Base-by-base conservation (phyloP, 441 rosid species). In the Pelargonium australe region DNA sequence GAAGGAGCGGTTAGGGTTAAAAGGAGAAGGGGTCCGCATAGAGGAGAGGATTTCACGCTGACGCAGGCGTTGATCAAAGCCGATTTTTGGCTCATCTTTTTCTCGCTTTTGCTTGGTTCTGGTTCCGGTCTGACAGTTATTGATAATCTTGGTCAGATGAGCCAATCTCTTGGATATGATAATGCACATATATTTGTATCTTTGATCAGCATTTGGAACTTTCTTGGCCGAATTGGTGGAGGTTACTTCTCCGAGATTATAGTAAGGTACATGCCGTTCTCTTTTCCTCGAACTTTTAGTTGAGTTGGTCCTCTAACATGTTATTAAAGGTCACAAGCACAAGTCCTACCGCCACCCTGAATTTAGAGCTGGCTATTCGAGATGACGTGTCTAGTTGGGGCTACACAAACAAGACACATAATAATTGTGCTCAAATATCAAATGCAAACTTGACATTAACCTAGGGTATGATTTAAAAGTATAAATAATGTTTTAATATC, bases 161-260 rank as follows among this genome's bases (percentile, higher is more conserved):
- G 96, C 78, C 92, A 90, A 72, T 95, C 99, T 72, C 83, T 92
- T 13, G 96, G 97, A 12, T 89, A 89, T 65, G 77, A 89, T 74
- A 89, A 90, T 74, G 70, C 95, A 20, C 96, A 90, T 70, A 89
- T 92, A 58, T 89, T 87, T 76, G 97, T 92, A 61, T 95, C 97
- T 66, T 81, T 95, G 96, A 89, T 95, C 74, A 95, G 99, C 80
- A 86, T 95, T 77, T 95, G 98, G 97, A 95, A 92, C 84, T 95
- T 95, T 75, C 96, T 95, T 66, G 97, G 99, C 43, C 95, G 98
- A 5, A 70, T 95, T 62, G 95, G 95, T 0, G 98, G 99, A 1
- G 99, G 99, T 70, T 95, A 85, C 78, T 92, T 95, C 77, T 95
- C 99, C 5, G 98, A 95, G 86, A 74, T 89, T 57, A 76, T 95